Evolutionary conservation across 306 rosid species (phyloP).

Genomic region (Dalbergia cultrata): DNA sequence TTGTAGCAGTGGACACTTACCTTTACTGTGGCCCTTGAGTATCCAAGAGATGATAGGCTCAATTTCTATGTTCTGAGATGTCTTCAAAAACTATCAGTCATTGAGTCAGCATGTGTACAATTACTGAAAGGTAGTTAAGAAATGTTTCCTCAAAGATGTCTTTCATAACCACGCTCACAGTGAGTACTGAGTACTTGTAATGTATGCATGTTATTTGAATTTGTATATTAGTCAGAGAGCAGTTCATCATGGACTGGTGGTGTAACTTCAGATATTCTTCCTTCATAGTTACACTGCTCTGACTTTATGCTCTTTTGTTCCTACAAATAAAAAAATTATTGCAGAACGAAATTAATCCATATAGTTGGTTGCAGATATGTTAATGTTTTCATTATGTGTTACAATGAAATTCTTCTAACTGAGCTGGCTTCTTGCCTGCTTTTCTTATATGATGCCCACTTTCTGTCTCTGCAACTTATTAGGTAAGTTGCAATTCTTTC

Average conservation of each 20-base stretch:
- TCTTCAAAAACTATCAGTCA: slow-evolving; percentile 10
- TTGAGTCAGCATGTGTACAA: not conserved
- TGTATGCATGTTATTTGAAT: slow-evolving; percentile 17
- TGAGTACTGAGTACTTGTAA: slow-evolving; percentile 34
- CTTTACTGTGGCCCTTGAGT: not conserved
- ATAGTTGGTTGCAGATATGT: slow-evolving; percentile 21
- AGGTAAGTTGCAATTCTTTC: slow-evolving; percentile 4
- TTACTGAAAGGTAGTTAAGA: slow-evolving; percentile 18
- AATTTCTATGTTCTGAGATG: slow-evolving; percentile 7
- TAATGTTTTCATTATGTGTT: slow-evolving; percentile 14
- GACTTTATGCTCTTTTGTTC: slow-evolving; percentile 28
- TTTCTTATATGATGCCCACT: slow-evolving; percentile 34
- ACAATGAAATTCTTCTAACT: slow-evolving; percentile 34
- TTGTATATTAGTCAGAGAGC: not conserved
- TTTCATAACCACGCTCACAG: slow-evolving; percentile 19
- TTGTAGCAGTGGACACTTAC: slow-evolving; percentile 18
- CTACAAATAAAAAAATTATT: slow-evolving; percentile 18
- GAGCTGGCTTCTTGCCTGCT: not conserved
- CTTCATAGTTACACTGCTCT: slow-evolving; percentile 11
- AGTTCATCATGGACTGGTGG: slow-evolving; percentile 17
- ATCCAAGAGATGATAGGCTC: slow-evolving; percentile 27
- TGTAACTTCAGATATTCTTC: slow-evolving; percentile 36
- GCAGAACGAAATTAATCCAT: slow-evolving; percentile 20
- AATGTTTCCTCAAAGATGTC: slow-evolving; percentile 24
- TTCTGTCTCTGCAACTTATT: slow-evolving; percentile 26